phyloP scores from a whole-genome alignment of 495 filamentous ascomycete genomes.

The Tuber umbilicatum region DNA sequence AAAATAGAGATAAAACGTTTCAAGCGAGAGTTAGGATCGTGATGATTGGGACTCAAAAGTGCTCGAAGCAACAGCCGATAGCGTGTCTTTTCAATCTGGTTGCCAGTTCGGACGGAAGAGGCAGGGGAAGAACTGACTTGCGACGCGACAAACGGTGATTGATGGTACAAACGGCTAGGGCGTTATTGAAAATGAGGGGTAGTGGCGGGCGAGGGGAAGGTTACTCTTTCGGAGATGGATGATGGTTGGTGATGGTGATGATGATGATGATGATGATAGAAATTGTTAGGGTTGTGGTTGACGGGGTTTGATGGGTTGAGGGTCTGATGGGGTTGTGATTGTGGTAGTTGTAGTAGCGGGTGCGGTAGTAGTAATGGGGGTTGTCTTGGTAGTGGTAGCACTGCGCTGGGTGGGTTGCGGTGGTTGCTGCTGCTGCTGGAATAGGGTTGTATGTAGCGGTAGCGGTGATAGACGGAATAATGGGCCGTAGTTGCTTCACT shows the following conservation, averaged over 20 bases:
- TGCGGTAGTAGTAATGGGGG: conserved; percentile 19
- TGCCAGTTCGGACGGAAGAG: conserved; percentile 38
- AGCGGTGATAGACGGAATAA: conserved; percentile 3
- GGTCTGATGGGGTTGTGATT: conserved; percentile 8
- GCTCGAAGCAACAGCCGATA: conserved; percentile 37
- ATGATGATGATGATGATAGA: background rate
- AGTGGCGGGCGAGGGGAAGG: conserved; percentile 7
- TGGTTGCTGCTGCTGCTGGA: background rate
- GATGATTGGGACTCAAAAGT: conserved; percentile 36
- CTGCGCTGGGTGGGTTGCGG: background rate
- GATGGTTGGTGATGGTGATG: background rate
- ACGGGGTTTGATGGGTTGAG: conserved; percentile 20
- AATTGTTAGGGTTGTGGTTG: conserved; percentile 7
- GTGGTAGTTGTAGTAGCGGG: conserved; percentile 13
- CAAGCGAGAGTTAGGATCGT: background rate
- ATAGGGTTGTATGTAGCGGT: conserved; percentile 1
- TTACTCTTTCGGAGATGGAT: background rate
- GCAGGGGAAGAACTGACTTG: conserved; percentile 23
- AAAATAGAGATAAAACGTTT: conserved; percentile 19
- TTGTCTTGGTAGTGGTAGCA: conserved; percentile 2
- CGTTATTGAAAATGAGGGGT: conserved; percentile 24
- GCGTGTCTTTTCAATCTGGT: conserved; percentile 29
- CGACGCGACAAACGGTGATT: conserved; percentile 27
- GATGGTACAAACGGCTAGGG: conserved; percentile 3
- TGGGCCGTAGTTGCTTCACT: background rate